A percentile compares a stretch with the other conserved stretches of the same genome.
Evolutionary conservation across 1,284 basidiomycete genomes (phyloP).

Genomic region (Phlebopus sp.): DNA sequence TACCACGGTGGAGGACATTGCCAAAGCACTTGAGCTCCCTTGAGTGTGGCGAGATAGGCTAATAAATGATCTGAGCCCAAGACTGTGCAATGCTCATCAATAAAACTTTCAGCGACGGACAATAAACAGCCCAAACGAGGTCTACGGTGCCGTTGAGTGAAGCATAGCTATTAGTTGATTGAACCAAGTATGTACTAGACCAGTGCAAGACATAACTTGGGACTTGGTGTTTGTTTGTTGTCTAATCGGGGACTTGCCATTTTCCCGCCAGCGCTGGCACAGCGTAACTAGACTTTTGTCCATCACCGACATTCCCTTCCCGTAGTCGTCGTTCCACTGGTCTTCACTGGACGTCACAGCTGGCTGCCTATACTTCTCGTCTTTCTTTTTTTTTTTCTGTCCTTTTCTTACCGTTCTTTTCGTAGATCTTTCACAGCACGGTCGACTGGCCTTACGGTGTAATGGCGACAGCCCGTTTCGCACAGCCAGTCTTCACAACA

Average conservation of each 20-base stretch:
- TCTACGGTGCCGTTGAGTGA: not conserved
- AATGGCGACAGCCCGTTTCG: constrained; percentile 55
- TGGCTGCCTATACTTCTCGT: constrained; percentile 11
- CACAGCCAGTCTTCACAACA: constrained; percentile 31
- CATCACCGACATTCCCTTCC: not conserved
- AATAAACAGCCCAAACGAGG: not conserved
- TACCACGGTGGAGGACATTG: not conserved
- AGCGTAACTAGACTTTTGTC: not conserved
- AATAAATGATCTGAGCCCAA: not conserved
- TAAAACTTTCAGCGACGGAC: not conserved
- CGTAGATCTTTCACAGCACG: constrained; percentile 10
- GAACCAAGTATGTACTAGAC: not conserved
- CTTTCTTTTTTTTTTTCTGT: constrained; percentile 10
- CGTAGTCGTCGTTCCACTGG: not conserved
- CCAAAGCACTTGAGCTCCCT: not conserved
- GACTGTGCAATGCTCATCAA: constrained; percentile 2
- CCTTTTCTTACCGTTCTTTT: constrained; percentile 9
- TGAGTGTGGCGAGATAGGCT: not conserved
- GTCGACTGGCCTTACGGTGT: no score
- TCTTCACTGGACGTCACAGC: constrained; percentile 5
- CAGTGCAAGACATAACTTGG: not conserved
- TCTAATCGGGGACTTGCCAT: not conserved
- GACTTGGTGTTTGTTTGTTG: not conserved
- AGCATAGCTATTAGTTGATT: not conserved
- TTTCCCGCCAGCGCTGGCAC: constrained; percentile 3